These are phyloP conservation scores for Picea sitchensis DNA, from an alignment of 75 land plant species.

Conservation along the genomic window DNA sequence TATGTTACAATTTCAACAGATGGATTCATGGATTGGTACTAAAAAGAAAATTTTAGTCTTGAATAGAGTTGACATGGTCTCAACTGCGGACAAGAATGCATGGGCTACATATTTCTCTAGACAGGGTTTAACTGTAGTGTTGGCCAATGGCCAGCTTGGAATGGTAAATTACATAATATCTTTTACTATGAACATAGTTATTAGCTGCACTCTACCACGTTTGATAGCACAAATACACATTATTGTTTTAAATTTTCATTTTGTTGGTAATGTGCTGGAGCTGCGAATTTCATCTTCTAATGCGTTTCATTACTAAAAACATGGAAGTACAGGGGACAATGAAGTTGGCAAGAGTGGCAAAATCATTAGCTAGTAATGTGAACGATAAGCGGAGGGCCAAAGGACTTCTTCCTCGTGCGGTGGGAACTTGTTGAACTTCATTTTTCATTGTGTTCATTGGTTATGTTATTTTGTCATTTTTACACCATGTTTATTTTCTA, in stretches of 20 bases:
- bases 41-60: slow-evolving; percentile 80
- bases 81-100: slow-evolving; percentile 79
- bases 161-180: slow-evolving; percentile 35
- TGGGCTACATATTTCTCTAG: slow-evolving; percentile 80
- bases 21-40: slow-evolving; percentile 87
- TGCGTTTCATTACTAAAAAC: slow-evolving; percentile 4
- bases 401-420: slow-evolving; percentile 96
- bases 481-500: not conserved
- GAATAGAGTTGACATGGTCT: slow-evolving; percentile 96
- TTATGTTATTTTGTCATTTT: no score
- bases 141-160: slow-evolving; percentile 86
- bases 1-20: slow-evolving; percentile 33
- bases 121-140: slow-evolving; percentile 66
- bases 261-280: not conserved
- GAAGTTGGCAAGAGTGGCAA: slow-evolving; percentile 82
- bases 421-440: slow-evolving; percentile 17
- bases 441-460: no score
- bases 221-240: not conserved
- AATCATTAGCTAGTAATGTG: slow-evolving; percentile 60
- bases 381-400: slow-evolving; percentile 78
- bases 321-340: slow-evolving; percentile 62
- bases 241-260: not conserved
- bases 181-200: not conserved
- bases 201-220: not conserved
- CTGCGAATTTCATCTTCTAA: not conserved